Evolutionary conservation across 2,329 filamentous ascomycete genomes (phyloP), one percentile per base, ranked within the genome.

Genomic region (Sporothrix inflata): DNA sequence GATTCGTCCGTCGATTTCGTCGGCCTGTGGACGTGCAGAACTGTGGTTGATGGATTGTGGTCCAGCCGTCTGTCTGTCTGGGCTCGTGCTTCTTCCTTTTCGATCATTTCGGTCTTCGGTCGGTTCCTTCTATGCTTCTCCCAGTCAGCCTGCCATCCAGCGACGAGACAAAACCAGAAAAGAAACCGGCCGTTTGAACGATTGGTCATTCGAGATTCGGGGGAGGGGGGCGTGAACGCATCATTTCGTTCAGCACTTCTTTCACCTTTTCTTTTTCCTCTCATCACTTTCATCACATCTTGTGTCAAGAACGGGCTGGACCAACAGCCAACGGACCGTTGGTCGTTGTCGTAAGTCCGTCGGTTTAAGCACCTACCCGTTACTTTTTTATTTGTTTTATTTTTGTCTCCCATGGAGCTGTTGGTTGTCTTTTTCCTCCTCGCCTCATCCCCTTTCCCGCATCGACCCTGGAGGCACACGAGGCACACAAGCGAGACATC

Each of bases 1-100:
- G 42, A 53, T 53, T 53, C 16, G 65, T 38, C 45, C 45, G 45
- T 68, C 65, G 19, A 51, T 68, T 66, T 11, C 27, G 24, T 47
- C 12, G 61, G 30, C 55, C 7, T 55, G 1, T 61, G 55, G 3
- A 7, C 27, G 9, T 34, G 14, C 38, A 65, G 51, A 40, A 65
- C 60, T 45, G 19, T 27, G 38, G 60, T 63, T 65, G 38, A 27
- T n/a, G 38, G 60, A 65, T 42, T 65, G 21, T 65, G 60, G 60
- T 65, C 60, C 38, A 45, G 38, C 60, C 60, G 60, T 27, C 38
- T 38, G 30, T 57, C 53, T 63, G 1, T 21, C 60, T 63, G 60
- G 57, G 30, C 34, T 63, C 57, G 34, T 63, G 57, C n/a, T 42
- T 42, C 24, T 55, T 14, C 24, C 14, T 30, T 55, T 24, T 16